Base-by-base conservation (phyloP, 495 filamentous ascomycete species). In the Cenococcum geophilum region DNA sequence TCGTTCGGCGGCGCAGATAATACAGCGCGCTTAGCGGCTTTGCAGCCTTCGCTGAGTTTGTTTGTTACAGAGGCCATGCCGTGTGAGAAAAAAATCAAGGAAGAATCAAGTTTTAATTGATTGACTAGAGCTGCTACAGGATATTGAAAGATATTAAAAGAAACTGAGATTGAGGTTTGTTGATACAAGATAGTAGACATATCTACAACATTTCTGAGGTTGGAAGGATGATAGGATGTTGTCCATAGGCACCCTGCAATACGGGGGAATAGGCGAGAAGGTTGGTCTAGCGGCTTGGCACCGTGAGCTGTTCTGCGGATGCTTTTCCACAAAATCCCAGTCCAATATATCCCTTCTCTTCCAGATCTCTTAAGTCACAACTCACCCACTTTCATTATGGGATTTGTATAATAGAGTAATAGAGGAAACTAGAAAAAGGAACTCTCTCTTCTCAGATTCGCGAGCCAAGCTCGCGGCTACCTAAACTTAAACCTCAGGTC, bases 1-100 rank as follows among this genome's bases (percentile, higher is more conserved):
- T 66, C 55, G 20, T 47, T 60, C 1, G 60, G 60, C 22, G 55
- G 60, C 22, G 60, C 60, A 21, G 60, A 58, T n/a, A 42, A 55
- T 21, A 63, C 54, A 12, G 54, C 59, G 16, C 54, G 55, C 53
- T 63, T 66, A 9, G 61, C 56, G 34, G 64, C 47, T 14, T 35
- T 52, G 21, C 16, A 40, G 10, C 27, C 60, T 34, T 48, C 42
- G 35, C 12, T 56, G n/a, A 55, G 34, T 18, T 34, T 20, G 21
- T 56, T 23, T 45, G 60, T 63, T 36, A 66, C 40, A 10, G 49
- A 52, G n/a, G 49, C 18, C 49, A 52, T 52, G 27, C 6, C 27
- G 27, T 32, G 27, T 2, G 27, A 32, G 27, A 32, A 32, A 32
- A 32, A 32, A 32, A 32, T 32, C 27, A 32, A 32, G 27, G 27